These are phyloP conservation scores for Colletotrichum filicis DNA, from an alignment of 2,329 filamentous ascomycete genomes.

Conservation along the genomic window DNA sequence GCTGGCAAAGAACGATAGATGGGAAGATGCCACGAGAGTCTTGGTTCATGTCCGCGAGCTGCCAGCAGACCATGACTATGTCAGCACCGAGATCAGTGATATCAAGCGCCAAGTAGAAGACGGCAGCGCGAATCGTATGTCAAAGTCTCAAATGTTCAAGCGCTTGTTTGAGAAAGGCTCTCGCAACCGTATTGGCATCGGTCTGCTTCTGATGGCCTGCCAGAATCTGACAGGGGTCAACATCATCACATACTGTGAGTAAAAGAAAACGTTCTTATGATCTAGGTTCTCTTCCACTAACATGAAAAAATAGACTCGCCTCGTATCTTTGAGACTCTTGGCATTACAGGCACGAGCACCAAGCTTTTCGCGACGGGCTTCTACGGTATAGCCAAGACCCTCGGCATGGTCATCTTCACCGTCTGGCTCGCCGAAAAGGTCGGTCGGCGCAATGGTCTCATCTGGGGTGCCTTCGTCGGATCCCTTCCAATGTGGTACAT, in stretches of 20 bases:
- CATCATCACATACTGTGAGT: background rate
- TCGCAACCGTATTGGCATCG: constrained; percentile 57
- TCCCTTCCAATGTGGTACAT: constrained; percentile 49
- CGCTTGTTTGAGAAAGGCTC: constrained; percentile 37
- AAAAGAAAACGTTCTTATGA: background rate
- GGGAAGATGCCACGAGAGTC: constrained; percentile 50
- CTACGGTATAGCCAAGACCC: constrained; percentile 50
- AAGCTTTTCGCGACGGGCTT: constrained; percentile 52
- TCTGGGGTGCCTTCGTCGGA: constrained; percentile 52
- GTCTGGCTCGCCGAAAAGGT: constrained; percentile 58
- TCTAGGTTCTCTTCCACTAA: background rate
- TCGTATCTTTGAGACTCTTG: constrained; percentile 49
- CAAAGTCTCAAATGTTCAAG: constrained; percentile 32
- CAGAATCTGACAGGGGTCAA: constrained; percentile 4
- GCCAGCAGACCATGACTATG: constrained; percentile 48
- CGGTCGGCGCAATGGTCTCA: constrained; percentile 58
- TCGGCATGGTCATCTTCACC: constrained; percentile 49
- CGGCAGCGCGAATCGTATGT: constrained; percentile 51
- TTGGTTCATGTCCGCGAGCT: constrained; percentile 52
- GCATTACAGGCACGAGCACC: constrained; percentile 44
- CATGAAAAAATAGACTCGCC: constrained; percentile 41
- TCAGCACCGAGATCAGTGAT: constrained; percentile 59
- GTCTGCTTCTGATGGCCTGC: constrained; percentile 51
- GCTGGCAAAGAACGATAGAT: constrained; percentile 45
- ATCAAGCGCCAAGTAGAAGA: constrained; percentile 65